Conservation (phyloP, 768 basidiomycete genomes). For the Phlegmacium glaucopus region DNA sequence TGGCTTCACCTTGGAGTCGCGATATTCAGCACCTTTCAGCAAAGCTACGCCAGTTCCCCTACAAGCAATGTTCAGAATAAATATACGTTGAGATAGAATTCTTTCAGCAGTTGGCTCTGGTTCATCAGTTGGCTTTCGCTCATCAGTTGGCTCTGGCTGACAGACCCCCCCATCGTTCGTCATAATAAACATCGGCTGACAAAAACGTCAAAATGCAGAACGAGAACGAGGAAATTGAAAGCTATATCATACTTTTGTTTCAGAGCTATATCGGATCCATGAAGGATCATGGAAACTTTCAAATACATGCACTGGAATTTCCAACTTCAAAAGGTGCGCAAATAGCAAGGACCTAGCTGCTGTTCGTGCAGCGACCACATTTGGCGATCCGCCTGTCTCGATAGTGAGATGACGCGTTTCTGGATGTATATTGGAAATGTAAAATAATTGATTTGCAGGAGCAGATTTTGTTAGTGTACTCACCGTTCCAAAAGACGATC, state of each 20-base stretch:
- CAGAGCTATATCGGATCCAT: conserved; percentile 45
- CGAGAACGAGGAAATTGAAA: neutral
- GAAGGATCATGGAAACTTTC: conserved; percentile 37
- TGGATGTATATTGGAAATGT: conserved; percentile 16
- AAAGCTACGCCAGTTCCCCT: conserved; percentile 48
- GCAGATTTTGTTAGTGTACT: neutral
- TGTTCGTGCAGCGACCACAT: conserved; percentile 40
- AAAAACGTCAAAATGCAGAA: neutral
- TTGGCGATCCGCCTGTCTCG: conserved; percentile 31
- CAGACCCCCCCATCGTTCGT: conserved; percentile 47
- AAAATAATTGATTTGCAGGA: neutral
- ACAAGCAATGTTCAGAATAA: conserved; percentile 47
- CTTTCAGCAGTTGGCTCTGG: conserved; percentile 13
- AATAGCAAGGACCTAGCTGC: conserved; percentile 52
- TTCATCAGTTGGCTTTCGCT: too few relatives aligned
- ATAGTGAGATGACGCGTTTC: conserved; percentile 43
- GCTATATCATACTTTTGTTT: conserved; percentile 36
- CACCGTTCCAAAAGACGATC: conserved; percentile 62
- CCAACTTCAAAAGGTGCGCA: conserved; percentile 42
- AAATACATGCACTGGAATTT: conserved; percentile 45
- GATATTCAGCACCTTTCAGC: conserved; percentile 53
- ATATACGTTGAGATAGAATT: conserved; percentile 44
- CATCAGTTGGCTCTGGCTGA: conserved; percentile 7
- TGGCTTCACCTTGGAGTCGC: conserved; percentile 54
- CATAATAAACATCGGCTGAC: conserved; percentile 67